phyloP scores from a whole-genome alignment of 768 basidiomycete species.

The Agrocybe chaxingu region DNA sequence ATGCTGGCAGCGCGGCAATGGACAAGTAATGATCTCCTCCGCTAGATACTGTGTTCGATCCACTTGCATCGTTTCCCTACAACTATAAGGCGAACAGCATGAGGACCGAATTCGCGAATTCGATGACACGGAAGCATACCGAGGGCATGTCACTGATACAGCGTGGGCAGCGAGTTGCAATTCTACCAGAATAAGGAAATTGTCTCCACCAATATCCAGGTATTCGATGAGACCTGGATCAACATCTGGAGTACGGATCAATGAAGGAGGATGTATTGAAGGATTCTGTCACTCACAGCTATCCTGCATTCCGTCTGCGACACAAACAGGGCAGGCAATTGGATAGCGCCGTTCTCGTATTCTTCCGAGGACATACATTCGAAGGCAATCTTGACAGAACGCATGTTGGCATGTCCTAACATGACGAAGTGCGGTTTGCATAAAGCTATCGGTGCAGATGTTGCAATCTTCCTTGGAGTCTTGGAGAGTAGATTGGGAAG shows the following conservation, averaged over 20 bases:
- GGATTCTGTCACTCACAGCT: slow-evolving; percentile 3
- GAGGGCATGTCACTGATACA: slow-evolving; percentile 11
- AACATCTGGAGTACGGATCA: slow-evolving; percentile 5
- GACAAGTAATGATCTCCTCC: slow-evolving; percentile 17
- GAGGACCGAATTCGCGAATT: neutral
- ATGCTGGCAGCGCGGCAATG: slow-evolving; percentile 18
- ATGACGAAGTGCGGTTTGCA: neutral
- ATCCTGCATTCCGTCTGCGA: slow-evolving; percentile 1
- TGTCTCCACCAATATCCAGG: slow-evolving; percentile 9
- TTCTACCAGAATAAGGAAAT: slow-evolving; percentile 12
- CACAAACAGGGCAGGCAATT: slow-evolving; percentile 16
- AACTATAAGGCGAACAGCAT: slow-evolving; percentile 9
- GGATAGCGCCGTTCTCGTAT: slow-evolving; percentile 16
- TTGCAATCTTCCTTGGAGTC: slow-evolving; percentile 5
- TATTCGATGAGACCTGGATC: slow-evolving; percentile 11
- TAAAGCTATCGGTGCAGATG: slow-evolving; percentile 15
- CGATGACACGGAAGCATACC: slow-evolving; percentile 1
- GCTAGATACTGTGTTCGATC: slow-evolving; percentile 20
- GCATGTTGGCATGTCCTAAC: slow-evolving; percentile 15
- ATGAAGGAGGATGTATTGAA: neutral
- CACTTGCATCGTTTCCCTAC: slow-evolving; percentile 19
- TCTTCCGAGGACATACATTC: slow-evolving; percentile 9
- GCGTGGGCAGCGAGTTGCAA: slow-evolving; percentile 12
- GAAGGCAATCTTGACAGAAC: slow-evolving; percentile 18
- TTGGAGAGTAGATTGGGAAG: neutral